Evolutionary conservation across 768 basidiomycete genomes (phyloP).

Genomic region (Cystobasidium onofrii): DNA sequence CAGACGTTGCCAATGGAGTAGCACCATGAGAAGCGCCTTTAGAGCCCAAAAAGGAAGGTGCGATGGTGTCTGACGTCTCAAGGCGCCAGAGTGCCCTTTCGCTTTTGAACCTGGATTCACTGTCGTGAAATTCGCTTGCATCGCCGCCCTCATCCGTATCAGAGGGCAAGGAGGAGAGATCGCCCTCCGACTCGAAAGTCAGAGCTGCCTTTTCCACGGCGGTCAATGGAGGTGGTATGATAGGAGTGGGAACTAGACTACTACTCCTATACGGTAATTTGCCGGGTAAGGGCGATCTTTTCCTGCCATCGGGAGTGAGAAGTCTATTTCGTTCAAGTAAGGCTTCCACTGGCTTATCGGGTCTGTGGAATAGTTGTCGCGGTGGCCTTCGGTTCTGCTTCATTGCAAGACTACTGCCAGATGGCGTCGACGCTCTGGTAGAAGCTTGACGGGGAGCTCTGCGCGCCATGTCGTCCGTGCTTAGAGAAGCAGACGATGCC

Average conservation of each 20-base stretch:
- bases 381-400: constrained; percentile 9
- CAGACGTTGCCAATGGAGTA: not conserved
- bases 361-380: not conserved
- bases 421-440: not conserved
- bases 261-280: not conserved
- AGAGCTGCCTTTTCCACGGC: not conserved
- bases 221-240: not conserved
- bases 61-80: not conserved
- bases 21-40: not conserved
- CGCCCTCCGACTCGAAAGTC: constrained; percentile 23
- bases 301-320: not conserved
- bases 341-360: not conserved
- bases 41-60: constrained; percentile 12
- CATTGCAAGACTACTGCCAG: not conserved
- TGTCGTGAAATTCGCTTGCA: constrained; percentile 3
- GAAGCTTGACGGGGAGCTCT: not conserved
- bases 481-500: not conserved
- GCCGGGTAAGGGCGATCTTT: not conserved
- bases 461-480: not conserved
- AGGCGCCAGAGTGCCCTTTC: constrained; percentile 1
- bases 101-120: constrained; percentile 13
- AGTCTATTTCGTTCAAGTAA: not conserved
- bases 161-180: constrained; percentile 18
- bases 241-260: not conserved
- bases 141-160: constrained; percentile 12